Evolutionary conservation across 2,329 filamentous ascomycete genomes (phyloP), one percentile per base, ranked within the genome.

Genomic region (Verticillium zaregamsianum): DNA sequence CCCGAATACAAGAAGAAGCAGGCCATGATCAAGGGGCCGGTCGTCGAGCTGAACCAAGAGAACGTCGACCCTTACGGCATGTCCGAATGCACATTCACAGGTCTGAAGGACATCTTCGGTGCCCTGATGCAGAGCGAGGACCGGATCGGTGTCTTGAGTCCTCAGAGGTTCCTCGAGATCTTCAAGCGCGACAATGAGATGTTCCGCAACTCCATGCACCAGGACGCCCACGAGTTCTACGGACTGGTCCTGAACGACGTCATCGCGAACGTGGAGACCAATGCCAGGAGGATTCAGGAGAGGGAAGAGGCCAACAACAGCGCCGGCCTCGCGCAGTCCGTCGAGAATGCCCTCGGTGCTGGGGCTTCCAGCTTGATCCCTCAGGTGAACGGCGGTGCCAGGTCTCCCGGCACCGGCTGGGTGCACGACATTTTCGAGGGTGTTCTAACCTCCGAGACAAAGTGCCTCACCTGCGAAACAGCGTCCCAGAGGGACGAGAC

Each of bases 1-100:
- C 92, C 94, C 0, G 95, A 99, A 77, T 97, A 95, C 78, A 97
- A 97, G 79, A 99, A 99, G 82, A 97, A 97, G 78, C 88, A 95
- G 73, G 93, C 93, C 20, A 88, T 98, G 80, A 82, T 93, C 63
- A 90, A 90, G 54, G 92, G 95, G 0, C 95, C 95, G 0, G 89
- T 97, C 40, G 76, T 98, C 61, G 91, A 96, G 69, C 85, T 98
- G 75, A 87, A 89, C 58, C 89, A 90, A 68, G 92, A 96, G 69
- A 95, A 93, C 71, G 84, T 89, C 8, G 82, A 83, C 55, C 86
- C 88, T 20, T 97, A 97, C 71, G 92, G 91, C 68, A 97, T 98
- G 93, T 87, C 92, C 57, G 94, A 98, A 72, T 96, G 92, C 63
- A 89, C 96, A 3, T 99, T 98, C 72, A 97, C 94, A 0, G 92